phyloP scores from a whole-genome alignment of 2,329 filamentous ascomycete genomes.

The Exophiala alcalophila region DNA sequence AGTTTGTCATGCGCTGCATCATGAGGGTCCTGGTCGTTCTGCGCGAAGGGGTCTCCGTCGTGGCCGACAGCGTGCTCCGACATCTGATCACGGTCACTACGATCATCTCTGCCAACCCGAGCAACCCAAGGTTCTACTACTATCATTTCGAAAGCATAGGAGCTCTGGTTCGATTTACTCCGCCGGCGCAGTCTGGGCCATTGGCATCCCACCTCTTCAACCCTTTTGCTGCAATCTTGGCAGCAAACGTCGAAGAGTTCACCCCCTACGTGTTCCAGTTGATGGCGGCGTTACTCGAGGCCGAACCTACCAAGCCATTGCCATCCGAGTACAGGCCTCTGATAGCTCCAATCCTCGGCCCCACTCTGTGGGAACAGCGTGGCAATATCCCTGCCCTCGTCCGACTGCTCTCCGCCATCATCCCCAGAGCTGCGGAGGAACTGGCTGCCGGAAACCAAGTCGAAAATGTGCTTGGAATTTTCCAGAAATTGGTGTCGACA shows the following conservation, averaged over 20 bases:
- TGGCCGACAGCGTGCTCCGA: constrained; percentile 73
- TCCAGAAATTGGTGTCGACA: constrained; percentile 79
- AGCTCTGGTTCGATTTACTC: constrained; percentile 72
- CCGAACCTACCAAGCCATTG: constrained; percentile 73
- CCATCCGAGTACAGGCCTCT: constrained; percentile 78
- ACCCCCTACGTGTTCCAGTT: constrained; percentile 96
- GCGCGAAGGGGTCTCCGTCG: constrained; percentile 71
- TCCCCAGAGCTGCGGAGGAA: constrained; percentile 69
- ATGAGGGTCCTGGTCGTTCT: constrained; percentile 97
- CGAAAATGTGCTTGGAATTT: constrained; percentile 87
- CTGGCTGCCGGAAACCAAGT: constrained; percentile 78
- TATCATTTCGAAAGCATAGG: constrained; percentile 96
- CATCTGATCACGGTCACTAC: constrained; percentile 87
- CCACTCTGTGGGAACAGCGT: constrained; percentile 83
- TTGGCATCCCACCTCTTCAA: constrained; percentile 74
- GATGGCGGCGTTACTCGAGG: constrained; percentile 83
- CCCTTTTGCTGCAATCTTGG: constrained; percentile 76
- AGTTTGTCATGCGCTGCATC: constrained; percentile 97
- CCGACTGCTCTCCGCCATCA: constrained; percentile 77
- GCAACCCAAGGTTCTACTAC: constrained; percentile 97
- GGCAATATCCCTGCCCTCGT: constrained; percentile 92
- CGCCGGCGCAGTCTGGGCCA: constrained; percentile 65
- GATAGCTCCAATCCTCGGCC: constrained; percentile 72
- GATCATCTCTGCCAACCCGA: constrained; percentile 90
- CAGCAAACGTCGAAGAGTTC: constrained; percentile 86